phyloP scores from a whole-genome alignment of 306 rosid genomes.

The Rubus parviflorus region DNA sequence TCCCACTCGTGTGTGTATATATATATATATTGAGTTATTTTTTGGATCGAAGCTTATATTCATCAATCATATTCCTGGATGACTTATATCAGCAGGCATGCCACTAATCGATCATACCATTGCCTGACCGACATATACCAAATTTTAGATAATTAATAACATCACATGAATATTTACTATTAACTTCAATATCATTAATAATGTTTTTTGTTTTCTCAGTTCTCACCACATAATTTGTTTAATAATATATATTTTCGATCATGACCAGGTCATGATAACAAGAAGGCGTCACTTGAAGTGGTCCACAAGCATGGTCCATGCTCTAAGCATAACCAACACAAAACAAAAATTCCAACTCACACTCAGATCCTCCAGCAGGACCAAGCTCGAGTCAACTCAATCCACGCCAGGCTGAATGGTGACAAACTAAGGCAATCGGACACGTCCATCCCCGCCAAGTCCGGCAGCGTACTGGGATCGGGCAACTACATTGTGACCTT shows the following conservation, averaged over 20 bases:
- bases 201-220: too few species aligned
- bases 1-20: too few species aligned
- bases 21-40: background rate
- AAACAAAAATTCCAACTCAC: conserved; percentile 15
- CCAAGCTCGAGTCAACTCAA: conserved; percentile 38
- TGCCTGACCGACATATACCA: background rate
- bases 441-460: conserved; percentile 18
- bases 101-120: background rate
- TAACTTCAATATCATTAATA: too few species aligned
- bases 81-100: background rate
- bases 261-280: conserved; percentile 29
- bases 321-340: conserved; percentile 19
- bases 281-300: conserved; percentile 41
- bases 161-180: too few species aligned
- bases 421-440: background rate
- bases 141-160: background rate
- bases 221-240: too few species aligned
- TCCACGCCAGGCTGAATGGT: conserved; percentile 28
- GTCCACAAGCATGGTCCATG: conserved; percentile 64
- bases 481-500: conserved; percentile 24
- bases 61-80: background rate
- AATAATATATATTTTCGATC: background rate
- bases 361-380: conserved; percentile 40
- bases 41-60: background rate
- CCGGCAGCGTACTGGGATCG: conserved; percentile 3